A percentile compares a stretch with the other conserved stretches of the same genome.
Conservation (phyloP, 2,329 filamentous ascomycete genomes). For the Monosporascus sp. region DNA sequence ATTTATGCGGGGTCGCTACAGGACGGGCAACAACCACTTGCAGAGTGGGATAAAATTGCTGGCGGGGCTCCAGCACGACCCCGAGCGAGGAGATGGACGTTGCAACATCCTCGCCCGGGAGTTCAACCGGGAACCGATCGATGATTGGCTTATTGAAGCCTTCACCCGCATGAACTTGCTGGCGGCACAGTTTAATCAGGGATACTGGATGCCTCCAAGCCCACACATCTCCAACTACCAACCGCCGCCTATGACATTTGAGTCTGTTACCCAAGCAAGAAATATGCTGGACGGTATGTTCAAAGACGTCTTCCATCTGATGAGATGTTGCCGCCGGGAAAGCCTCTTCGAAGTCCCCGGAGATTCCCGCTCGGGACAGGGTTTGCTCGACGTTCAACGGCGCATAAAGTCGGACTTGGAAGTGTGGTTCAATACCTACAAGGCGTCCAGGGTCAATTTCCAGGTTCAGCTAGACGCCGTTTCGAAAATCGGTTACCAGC, state of each 20-base stretch:
- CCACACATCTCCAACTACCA: constrained; percentile 5
- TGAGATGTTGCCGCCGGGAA: constrained; percentile 5
- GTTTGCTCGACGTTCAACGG: constrained; percentile 7
- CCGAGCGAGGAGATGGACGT: neutral
- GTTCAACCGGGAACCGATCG: constrained; percentile 22
- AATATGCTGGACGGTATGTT: constrained; percentile 18
- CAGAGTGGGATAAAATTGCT: constrained; percentile 37
- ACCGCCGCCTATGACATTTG: constrained; percentile 12
- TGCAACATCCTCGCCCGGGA: constrained; percentile 6
- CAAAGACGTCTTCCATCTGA: constrained; percentile 16
- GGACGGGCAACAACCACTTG: constrained; percentile 34
- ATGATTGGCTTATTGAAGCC: constrained; percentile 38
- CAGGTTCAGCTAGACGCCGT: constrained; percentile 10
- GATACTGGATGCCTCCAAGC: constrained; percentile 9
- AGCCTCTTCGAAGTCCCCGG: neutral
- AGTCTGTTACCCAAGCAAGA: constrained; percentile 16
- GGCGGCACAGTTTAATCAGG: constrained; percentile 22
- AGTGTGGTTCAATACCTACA: constrained; percentile 19
- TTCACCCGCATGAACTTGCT: constrained; percentile 30
- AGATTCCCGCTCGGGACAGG: neutral
- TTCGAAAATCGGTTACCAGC: constrained; percentile 15
- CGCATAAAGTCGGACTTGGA: constrained; percentile 9
- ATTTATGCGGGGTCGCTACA: constrained; percentile 31
- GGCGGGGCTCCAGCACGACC: constrained; percentile 13
- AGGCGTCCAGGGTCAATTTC: constrained; percentile 14